Percentiles rank a stretch among this genome's conserved stretches.
Evolutionary conservation across 2,329 filamentous ascomycete genomes (phyloP).

Genomic region (Didymellaceae sp.): DNA sequence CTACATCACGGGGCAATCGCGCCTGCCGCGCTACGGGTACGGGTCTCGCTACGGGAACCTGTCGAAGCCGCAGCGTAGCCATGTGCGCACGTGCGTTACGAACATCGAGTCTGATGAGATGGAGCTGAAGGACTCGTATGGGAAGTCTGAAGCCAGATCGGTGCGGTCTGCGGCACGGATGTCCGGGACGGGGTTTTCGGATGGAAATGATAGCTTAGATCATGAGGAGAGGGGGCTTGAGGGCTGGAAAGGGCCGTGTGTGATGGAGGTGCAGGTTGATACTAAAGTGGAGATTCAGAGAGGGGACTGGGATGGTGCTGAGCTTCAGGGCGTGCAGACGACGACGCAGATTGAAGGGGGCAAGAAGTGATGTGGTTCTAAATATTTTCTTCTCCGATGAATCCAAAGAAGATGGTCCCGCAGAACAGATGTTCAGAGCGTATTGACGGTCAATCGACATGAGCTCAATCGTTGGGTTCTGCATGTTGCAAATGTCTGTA

Average conservation of each 20-base stretch:
- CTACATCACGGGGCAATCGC: slow-evolving; percentile 20
- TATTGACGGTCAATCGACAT: too few relatives aligned
- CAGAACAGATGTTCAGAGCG: too few relatives aligned
- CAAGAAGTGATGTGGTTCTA: not conserved
- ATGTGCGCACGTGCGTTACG: slow-evolving; percentile 7
- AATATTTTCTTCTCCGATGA: too few relatives aligned
- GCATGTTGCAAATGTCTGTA: too few relatives aligned
- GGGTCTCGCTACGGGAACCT: slow-evolving; percentile 29
- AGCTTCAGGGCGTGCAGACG: slow-evolving; percentile 7
- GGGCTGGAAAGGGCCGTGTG: slow-evolving; percentile 19
- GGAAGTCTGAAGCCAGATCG: slow-evolving; percentile 17
- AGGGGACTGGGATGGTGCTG: slow-evolving; percentile 22
- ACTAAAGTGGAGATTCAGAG: slow-evolving; percentile 39
- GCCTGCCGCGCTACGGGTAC: slow-evolving; percentile 27
- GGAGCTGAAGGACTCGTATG: slow-evolving; percentile 26
- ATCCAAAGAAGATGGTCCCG: too few relatives aligned
- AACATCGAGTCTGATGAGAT: slow-evolving; percentile 27
- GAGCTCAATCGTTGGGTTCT: too few relatives aligned
- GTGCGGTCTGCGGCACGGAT: slow-evolving; percentile 2
- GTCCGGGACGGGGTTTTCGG: slow-evolving; percentile 13
- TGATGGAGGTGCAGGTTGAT: slow-evolving; percentile 35
- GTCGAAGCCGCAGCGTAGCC: slow-evolving; percentile 21
- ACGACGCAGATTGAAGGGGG: slow-evolving; percentile 19
- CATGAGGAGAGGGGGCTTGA: slow-evolving; percentile 27
- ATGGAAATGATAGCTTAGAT: slow-evolving; percentile 20